Percentiles rank a stretch among this genome's conserved stretches.
Conservation (phyloP, 176 grass and related monocot species). For the Puccinellia tenuiflora region DNA sequence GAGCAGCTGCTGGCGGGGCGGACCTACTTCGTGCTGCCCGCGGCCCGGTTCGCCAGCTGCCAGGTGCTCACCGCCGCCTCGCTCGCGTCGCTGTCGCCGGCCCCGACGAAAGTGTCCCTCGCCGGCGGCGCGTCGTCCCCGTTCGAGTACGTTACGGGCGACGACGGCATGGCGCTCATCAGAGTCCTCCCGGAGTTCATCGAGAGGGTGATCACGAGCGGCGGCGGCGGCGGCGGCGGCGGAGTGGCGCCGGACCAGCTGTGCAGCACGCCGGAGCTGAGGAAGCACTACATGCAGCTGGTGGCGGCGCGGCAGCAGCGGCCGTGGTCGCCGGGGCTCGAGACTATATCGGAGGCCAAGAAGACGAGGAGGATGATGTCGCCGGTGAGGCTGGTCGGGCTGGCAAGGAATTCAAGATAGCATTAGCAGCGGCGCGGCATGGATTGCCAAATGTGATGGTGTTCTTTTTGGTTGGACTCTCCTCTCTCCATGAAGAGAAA, state of each 20-base stretch:
- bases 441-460: neutral
- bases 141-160: constrained; percentile 67
- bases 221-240: neutral
- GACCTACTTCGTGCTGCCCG: constrained; percentile 78
- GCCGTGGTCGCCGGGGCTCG: constrained; percentile 76
- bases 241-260: constrained; percentile 4
- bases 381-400: constrained; percentile 25
- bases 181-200: constrained; percentile 81
- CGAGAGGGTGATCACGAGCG: constrained; percentile 49
- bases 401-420: constrained; percentile 30
- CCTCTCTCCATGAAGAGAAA: neutral
- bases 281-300: constrained; percentile 80
- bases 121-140: constrained; percentile 34
- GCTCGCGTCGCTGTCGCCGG: constrained; percentile 64
- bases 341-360: constrained; percentile 71
- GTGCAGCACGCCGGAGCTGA: constrained; percentile 83
- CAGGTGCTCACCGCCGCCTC: constrained; percentile 64
- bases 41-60: constrained; percentile 42
- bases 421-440: neutral
- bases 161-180: constrained; percentile 62
- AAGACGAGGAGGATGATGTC: constrained; percentile 37
- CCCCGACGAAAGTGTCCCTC: constrained; percentile 30
- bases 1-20: constrained; percentile 53
- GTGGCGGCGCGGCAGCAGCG: constrained; percentile 45
- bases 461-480: neutral